Evolutionary conservation across 2,329 filamentous ascomycete genomes (phyloP), one percentile per base, ranked within the genome.

Genomic region (Ceratocystiopsis minuta): DNA sequence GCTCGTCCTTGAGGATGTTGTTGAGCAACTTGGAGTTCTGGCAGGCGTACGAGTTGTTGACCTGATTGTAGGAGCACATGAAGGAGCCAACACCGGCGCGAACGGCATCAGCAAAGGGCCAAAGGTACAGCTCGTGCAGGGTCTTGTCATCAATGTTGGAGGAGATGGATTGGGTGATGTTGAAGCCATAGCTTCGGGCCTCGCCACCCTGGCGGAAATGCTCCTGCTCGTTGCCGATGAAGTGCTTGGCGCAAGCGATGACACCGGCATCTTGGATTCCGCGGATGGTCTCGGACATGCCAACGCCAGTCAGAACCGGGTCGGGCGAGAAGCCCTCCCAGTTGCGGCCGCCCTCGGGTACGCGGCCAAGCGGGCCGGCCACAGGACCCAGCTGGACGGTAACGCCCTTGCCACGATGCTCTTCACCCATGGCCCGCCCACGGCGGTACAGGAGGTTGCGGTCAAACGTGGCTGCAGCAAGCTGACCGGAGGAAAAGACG

Each of bases 391-490:
- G 66, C 52, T 80, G 70, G 40, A 82, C 73, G 55, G 80, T 81
- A 42, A 80, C 69, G 46, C 79, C 84, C 61, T 87, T 87, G 43
- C 61, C 74, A 46, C 68, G 71, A 52, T 80, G 74, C 55, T 87
- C 81, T 39, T 67, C 57, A 24, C 78, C 81, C 74, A 87, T 83
- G 46, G 78, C 78, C 46, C 70, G 60, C 39, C 81, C 81, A 41
- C 80, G 75, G 34, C 64, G 62, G 55, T 80, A 80, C 49, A 86
- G 78, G 28, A 92, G 67, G 13, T 63, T 58, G 44, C 79, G 73
- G 57, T 87, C 80, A 69, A 80, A 94, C 0, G 85, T 83, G n/a
- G 84, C 81, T 14, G 80, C 87, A 28, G 82, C 72, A 6, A 82
- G 86, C 50, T 86, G 67, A 38, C 81, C 85, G 0, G 79, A 77